phyloP scores from a whole-genome alignment of 768 basidiomycete species.

The Polyporus arcularius region DNA sequence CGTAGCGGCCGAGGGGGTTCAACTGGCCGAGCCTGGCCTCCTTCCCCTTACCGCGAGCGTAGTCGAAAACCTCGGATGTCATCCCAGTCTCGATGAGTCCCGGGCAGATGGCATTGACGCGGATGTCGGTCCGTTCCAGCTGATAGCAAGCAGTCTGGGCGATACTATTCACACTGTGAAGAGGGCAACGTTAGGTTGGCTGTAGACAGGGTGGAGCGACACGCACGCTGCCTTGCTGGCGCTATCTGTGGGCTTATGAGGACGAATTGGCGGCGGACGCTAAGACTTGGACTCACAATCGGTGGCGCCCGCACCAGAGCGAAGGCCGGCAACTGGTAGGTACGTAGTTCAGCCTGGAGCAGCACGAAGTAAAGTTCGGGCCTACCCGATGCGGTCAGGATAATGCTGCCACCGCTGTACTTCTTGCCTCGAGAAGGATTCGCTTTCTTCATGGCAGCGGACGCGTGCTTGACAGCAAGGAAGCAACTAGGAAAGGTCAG shows the following conservation, averaged over 20 bases:
- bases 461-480: conserved; percentile 85
- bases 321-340: conserved; percentile 72
- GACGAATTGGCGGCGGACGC: too few relatives aligned
- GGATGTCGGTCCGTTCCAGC: conserved; percentile 78
- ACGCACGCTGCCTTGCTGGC: conserved; percentile 92
- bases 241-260: conserved; percentile 56
- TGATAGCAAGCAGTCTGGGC: conserved; percentile 83
- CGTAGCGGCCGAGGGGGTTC: conserved; percentile 82
- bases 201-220: too few relatives aligned
- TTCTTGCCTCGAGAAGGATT: conserved; percentile 72
- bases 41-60: conserved; percentile 75
- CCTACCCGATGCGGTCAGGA: conserved; percentile 83
- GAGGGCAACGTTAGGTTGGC: background rate
- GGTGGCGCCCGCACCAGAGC: conserved; percentile 77
- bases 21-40: conserved; percentile 76
- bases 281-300: conserved; percentile 59
- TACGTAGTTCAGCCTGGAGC: background rate
- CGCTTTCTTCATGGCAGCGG: conserved; percentile 73
- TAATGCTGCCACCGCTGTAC: conserved; percentile 75
- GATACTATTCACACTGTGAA: conserved; percentile 77
- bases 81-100: conserved; percentile 94
- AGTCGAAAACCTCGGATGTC: conserved; percentile 77
- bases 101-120: conserved; percentile 89
- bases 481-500: conserved; percentile 62
- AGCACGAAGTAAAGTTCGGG: background rate